phyloP scores from a whole-genome alignment of 768 basidiomycete genomes.

The Mycena haematopus region DNA sequence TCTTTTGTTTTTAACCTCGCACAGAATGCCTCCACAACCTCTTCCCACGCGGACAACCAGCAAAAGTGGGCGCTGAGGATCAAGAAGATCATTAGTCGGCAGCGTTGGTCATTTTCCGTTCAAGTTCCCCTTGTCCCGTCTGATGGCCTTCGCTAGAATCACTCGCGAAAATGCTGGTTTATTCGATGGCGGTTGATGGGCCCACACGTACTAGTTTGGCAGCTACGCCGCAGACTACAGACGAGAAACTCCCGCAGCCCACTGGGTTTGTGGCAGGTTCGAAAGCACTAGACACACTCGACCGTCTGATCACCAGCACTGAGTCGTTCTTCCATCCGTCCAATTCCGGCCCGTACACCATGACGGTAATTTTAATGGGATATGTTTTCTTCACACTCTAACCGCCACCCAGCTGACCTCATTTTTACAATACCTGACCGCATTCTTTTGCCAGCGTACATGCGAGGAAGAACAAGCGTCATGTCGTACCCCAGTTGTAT shows the following conservation, averaged over 20 bases:
- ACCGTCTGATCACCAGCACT: conserved; percentile 87
- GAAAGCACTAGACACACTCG: conserved; percentile 85
- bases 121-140: conserved; percentile 5
- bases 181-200: conserved; percentile 88
- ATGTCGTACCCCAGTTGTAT: conserved; percentile 82
- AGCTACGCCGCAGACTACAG: conserved; percentile 35
- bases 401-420: conserved; percentile 56
- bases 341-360: conserved; percentile 87
- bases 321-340: conserved; percentile 97
- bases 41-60: conserved; percentile 70
- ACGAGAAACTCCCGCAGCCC: conserved; percentile 41
- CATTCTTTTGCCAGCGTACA: conserved; percentile 82
- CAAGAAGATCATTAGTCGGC: conserved; percentile 72
- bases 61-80: conserved; percentile 63
- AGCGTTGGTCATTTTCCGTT: conserved; percentile 48
- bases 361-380: conserved; percentile 48
- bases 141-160: conserved; percentile 54
- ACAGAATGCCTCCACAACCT: conserved; percentile 69
- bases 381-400: conserved; percentile 19
- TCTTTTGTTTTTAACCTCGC: conserved; percentile 9
- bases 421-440: conserved; percentile 73
- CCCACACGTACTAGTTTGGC: conserved; percentile 54
- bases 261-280: conserved; percentile 79
- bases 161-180: conserved; percentile 85
- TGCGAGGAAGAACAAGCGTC: conserved; percentile 76